A percentile compares a stretch with the other conserved stretches of the same genome.
phyloP scores from a whole-genome alignment of 1,284 basidiomycete species.

The Puccinia triticina region DNA sequence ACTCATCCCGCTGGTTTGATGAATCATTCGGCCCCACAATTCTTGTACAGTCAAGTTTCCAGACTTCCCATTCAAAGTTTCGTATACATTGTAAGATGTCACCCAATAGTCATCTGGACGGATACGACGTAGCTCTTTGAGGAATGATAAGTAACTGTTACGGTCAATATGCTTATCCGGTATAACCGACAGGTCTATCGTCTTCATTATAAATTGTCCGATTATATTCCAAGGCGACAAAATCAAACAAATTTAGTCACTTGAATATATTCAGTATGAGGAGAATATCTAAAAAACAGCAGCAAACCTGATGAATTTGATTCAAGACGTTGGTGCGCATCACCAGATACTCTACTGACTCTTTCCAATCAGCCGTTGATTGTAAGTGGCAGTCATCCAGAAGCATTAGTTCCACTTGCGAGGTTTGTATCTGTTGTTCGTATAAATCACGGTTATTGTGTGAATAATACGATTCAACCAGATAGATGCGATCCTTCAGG shows the following conservation, averaged over 20 bases:
- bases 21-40: constrained; percentile 65
- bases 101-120: constrained; percentile 60
- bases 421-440: constrained; percentile 60
- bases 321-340: constrained; percentile 64
- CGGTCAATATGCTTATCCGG: constrained; percentile 62
- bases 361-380: constrained; percentile 63
- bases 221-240: not conserved
- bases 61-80: constrained; percentile 65
- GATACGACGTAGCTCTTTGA: constrained; percentile 60
- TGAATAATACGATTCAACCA: constrained; percentile 65
- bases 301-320: constrained; percentile 59
- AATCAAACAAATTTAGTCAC: not conserved
- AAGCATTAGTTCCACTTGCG: constrained; percentile 65
- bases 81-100: constrained; percentile 63
- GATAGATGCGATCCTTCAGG: constrained; percentile 64
- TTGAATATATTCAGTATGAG: not conserved
- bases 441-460: constrained; percentile 54
- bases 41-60: constrained; percentile 62
- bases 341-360: constrained; percentile 64
- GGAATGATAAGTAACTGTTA: constrained; percentile 59
- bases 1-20: constrained; percentile 64
- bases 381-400: constrained; percentile 66
- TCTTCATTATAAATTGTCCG: constrained; percentile 10
- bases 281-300: not conserved
- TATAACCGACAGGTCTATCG: constrained; percentile 62